These are phyloP conservation scores for Aspergillus sp. DNA, from an alignment of 2,329 filamentous ascomycete species.

Conservation along the genomic window DNA sequence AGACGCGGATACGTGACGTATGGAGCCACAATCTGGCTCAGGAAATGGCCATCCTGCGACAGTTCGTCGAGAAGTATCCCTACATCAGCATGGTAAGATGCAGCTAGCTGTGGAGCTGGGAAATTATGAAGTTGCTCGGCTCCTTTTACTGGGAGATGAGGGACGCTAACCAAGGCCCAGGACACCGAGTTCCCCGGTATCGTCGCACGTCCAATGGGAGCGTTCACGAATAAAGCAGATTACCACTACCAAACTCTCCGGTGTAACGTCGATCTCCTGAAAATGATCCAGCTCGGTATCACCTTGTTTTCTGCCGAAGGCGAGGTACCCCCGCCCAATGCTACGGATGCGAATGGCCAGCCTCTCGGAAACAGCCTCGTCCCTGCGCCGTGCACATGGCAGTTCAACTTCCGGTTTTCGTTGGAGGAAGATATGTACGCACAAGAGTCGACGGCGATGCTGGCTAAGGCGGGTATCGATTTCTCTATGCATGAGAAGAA, in stretches of 20 bases:
- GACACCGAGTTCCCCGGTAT: slow-evolving; percentile 99
- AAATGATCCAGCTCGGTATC: slow-evolving; percentile 95
- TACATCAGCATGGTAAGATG: slow-evolving; percentile 92
- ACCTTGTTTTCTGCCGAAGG: slow-evolving; percentile 91
- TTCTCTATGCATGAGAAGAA: slow-evolving; percentile 80
- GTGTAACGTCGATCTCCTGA: slow-evolving; percentile 95
- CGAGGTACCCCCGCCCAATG: slow-evolving; percentile 75
- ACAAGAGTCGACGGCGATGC: slow-evolving; percentile 86
- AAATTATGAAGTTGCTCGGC: background rate
- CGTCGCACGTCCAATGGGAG: slow-evolving; percentile 90
- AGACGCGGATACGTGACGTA: slow-evolving; percentile 88
- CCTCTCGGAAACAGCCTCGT: slow-evolving; percentile 55
- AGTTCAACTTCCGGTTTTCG: slow-evolving; percentile 98
- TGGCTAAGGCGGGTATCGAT: slow-evolving; percentile 89
- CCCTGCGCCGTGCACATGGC: slow-evolving; percentile 86
- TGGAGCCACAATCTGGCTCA: slow-evolving; percentile 91
- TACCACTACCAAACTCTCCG: slow-evolving; percentile 98
- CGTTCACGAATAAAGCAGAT: slow-evolving; percentile 91
- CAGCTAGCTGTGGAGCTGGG: background rate
- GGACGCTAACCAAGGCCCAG: slow-evolving; percentile 49
- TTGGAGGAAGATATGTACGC: slow-evolving; percentile 97
- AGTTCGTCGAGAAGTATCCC: slow-evolving; percentile 84
- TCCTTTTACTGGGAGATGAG: background rate
- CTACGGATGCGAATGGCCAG: slow-evolving; percentile 54
- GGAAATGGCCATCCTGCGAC: slow-evolving; percentile 82